Percentiles rank a stretch among this genome's conserved stretches.
Evolutionary conservation across 2,329 filamentous ascomycete genomes (phyloP).

Genomic region (Clathrospora elynae): DNA sequence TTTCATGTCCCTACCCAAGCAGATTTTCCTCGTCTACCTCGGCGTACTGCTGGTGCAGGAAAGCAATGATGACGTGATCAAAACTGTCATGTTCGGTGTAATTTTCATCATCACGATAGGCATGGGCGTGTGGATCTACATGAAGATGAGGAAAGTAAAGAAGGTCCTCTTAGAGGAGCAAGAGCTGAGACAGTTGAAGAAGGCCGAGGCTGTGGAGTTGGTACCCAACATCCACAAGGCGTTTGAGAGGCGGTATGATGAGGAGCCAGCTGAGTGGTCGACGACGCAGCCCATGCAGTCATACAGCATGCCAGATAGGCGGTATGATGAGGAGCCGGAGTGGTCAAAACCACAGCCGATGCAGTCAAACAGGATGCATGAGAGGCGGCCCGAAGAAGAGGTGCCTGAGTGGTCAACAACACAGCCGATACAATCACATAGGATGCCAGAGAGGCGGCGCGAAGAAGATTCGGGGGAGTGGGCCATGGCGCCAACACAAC

Average conservation of each 20-base stretch:
- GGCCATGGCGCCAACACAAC: conserved; percentile 27
- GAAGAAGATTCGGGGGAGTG: conserved; percentile 2
- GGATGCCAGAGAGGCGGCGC: too few relatives aligned
- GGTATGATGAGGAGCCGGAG: conserved; percentile 12
- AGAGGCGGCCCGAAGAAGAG: too few relatives aligned
- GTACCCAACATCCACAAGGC: conserved; percentile 26
- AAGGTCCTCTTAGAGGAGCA: conserved; percentile 43
- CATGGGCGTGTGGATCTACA: conserved; percentile 42
- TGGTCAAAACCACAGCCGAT: conserved; percentile 19
- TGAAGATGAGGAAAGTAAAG: conserved; percentile 44
- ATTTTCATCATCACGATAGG: conserved; percentile 39
- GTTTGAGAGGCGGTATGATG: conserved; percentile 27
- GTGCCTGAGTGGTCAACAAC: too few relatives aligned
- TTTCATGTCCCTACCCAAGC: conserved; percentile 42
- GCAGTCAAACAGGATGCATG: too few relatives aligned
- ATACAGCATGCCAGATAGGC: conserved; percentile 4
- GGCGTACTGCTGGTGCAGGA: conserved; percentile 41
- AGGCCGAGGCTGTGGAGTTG: conserved; percentile 21
- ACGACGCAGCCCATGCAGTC: conserved; percentile 24
- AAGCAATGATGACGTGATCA: conserved; percentile 28
- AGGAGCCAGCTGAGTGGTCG: conserved; percentile 24
- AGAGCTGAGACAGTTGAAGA: conserved; percentile 28
- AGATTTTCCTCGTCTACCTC: conserved; percentile 45
- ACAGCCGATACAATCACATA: too few relatives aligned
- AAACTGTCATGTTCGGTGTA: conserved; percentile 40